Conservation (phyloP, 2,329 filamentous ascomycete species). For the Colletotrichum karsti region DNA sequence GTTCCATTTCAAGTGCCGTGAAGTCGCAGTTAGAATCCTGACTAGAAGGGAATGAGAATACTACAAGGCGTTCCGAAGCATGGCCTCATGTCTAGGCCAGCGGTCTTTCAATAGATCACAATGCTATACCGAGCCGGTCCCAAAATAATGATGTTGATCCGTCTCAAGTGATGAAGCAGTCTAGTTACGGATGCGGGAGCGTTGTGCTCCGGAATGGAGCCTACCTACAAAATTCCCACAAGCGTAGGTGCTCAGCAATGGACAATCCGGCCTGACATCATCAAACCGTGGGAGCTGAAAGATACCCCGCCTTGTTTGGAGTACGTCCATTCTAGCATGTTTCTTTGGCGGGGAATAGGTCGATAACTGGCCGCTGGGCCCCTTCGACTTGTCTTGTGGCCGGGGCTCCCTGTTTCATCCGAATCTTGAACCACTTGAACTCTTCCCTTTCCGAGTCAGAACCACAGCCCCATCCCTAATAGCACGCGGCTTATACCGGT, state of each 20-base stretch:
- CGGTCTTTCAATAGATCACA: too few species aligned
- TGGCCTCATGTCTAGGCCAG: background rate
- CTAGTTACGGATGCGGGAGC: background rate
- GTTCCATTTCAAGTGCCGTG: too few species aligned
- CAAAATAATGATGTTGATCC: background rate
- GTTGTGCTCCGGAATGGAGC: background rate
- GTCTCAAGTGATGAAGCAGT: background rate
- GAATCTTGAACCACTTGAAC: slow-evolving; percentile 16
- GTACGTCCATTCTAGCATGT: background rate
- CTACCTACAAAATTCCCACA: background rate
- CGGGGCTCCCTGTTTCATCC: slow-evolving; percentile 18
- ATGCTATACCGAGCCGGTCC: too few species aligned
- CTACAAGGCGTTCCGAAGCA: too few species aligned
- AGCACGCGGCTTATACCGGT: background rate
- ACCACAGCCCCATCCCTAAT: background rate
- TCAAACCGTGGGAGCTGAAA: background rate
- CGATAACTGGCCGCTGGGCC: background rate
- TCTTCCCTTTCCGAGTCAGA: background rate
- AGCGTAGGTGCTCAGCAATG: background rate
- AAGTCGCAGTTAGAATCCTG: too few species aligned
- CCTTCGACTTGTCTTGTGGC: background rate
- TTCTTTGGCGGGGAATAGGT: background rate
- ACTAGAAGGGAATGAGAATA: too few species aligned
- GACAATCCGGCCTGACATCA: background rate
- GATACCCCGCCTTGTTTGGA: slow-evolving; percentile 1